These are phyloP conservation scores for Dictyostelium citrinum DNA, from an alignment of 78 protist genomes.

Conservation along the genomic window DNA sequence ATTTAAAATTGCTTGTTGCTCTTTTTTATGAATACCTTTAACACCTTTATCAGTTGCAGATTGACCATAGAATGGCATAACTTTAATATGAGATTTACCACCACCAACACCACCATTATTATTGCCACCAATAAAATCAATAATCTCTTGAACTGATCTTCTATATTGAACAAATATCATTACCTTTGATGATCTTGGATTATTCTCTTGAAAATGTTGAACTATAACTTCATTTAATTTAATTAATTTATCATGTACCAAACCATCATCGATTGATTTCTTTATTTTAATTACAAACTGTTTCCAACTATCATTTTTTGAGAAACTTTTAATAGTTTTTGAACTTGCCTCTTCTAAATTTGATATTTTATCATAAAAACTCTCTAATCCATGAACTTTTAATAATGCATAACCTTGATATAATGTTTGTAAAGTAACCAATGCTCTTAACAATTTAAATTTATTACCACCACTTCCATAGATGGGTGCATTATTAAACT, in stretches of 20 bases:
- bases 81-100: background rate
- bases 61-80: conserved; percentile 50
- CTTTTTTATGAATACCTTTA: conserved; percentile 53
- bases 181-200: conserved; percentile 65
- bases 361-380: conserved; percentile 1
- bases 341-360: background rate
- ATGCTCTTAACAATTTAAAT: background rate
- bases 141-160: background rate
- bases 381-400: conserved; percentile 19
- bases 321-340: background rate
- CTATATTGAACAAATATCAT: conserved; percentile 82
- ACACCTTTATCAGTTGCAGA: conserved; percentile 4
- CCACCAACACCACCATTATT: background rate
- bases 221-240: background rate
- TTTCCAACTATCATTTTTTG: background rate
- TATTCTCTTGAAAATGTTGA: conserved; percentile 62
- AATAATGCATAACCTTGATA: background rate
- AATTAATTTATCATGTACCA: conserved; percentile 12
- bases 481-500: background rate
- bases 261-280: background rate
- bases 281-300: background rate
- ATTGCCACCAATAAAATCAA: conserved; percentile 2
- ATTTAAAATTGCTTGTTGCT: conserved; percentile 43
- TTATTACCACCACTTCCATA: background rate
- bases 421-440: background rate